Conservation (phyloP, 2,329 filamentous ascomycete genomes). For the Alternaria sp. region DNA sequence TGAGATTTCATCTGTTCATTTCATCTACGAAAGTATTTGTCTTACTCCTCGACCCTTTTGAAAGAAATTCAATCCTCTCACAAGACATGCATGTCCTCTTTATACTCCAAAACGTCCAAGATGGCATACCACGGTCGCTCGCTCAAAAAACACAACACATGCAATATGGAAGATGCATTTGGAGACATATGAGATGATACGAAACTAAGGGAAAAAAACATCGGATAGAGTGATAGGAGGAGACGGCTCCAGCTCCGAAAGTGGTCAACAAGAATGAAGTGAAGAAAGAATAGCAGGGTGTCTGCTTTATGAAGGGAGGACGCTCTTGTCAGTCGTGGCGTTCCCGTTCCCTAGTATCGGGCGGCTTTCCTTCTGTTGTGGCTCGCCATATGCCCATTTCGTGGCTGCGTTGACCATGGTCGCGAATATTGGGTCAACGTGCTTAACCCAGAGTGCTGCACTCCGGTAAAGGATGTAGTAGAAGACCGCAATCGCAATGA, state of each 20-base stretch:
- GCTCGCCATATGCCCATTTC: conserved; percentile 46
- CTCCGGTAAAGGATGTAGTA: conserved; percentile 49
- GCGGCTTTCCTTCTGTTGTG: conserved; percentile 24
- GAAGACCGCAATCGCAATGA: conserved; percentile 46
- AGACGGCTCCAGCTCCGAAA: neutral
- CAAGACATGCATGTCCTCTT: neutral
- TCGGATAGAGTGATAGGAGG: neutral
- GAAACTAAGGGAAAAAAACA: neutral
- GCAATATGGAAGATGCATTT: neutral
- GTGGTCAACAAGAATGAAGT: neutral
- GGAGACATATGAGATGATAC: neutral
- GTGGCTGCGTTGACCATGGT: conserved; percentile 43
- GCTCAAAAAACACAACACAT: conserved; percentile 1
- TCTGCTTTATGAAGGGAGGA: conserved; percentile 33
- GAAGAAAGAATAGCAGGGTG: neutral
- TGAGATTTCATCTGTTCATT: neutral
- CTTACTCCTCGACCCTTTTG: neutral
- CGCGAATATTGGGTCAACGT: conserved; percentile 49
- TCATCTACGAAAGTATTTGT: neutral
- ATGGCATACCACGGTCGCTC: neutral
- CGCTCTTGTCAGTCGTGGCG: conserved; percentile 26
- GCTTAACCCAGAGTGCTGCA: conserved; percentile 45
- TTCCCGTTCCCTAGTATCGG: conserved; percentile 37
- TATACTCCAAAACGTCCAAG: neutral
- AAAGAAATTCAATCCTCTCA: neutral